Evolutionary conservation across 208 protist genomes (phyloP).

Genomic region (Leishmania major): DNA sequence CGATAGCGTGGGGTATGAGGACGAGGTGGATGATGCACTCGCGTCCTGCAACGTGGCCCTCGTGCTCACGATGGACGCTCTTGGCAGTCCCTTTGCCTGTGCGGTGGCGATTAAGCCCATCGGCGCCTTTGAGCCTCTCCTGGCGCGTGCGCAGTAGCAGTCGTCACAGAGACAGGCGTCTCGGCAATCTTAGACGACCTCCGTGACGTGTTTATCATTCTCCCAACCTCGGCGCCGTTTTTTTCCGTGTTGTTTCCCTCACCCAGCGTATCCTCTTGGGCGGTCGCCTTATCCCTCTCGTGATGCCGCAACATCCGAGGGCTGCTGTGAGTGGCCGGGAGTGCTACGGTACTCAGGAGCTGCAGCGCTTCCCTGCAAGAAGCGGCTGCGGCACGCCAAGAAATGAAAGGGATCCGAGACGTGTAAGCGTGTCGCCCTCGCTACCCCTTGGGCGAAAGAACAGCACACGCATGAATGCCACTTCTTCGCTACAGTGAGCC

Average conservation of each 20-base stretch:
- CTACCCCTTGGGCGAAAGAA: neutral
- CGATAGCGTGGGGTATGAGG: neutral
- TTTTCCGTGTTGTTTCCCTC: neutral
- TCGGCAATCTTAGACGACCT: neutral
- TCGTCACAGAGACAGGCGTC: neutral
- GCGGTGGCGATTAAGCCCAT: conserved; percentile 68
- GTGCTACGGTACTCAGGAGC: neutral
- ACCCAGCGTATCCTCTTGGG: neutral
- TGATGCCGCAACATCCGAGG: neutral
- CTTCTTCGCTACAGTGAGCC: neutral
- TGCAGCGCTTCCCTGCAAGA: neutral
- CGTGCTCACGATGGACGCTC: conserved; percentile 65
- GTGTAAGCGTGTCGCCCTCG: neutral
- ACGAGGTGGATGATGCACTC: conserved; percentile 33
- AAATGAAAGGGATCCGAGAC: neutral
- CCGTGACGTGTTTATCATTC: neutral
- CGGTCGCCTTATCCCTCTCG: neutral
- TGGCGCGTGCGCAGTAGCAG: conserved; percentile 61
- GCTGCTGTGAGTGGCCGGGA: neutral
- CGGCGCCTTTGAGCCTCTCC: conserved; percentile 72
- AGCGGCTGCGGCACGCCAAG: neutral
- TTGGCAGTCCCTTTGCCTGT: conserved; percentile 77
- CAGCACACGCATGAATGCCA: neutral
- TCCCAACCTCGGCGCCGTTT: neutral
- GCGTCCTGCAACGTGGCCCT: conserved; percentile 69